Evolutionary conservation across 805 yeast species (phyloP), one percentile per base, ranked within the genome.

Genomic region (Blastobotrys terrestris): DNA sequence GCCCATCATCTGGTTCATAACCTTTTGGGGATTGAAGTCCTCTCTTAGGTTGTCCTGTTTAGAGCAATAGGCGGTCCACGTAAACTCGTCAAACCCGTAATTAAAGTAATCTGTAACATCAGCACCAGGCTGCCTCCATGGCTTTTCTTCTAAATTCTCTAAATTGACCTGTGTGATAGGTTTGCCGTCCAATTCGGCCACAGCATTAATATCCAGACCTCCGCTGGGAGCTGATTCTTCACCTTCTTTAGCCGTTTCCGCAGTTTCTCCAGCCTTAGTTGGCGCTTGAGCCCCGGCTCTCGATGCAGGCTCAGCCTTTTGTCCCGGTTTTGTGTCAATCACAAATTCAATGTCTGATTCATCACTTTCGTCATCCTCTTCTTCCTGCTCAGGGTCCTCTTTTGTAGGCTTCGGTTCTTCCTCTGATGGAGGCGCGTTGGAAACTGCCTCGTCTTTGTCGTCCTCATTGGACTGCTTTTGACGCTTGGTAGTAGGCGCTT

Each of bases 91-190:
- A 65, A 94, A 94, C 1, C 99, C 99, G 64, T 83, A 94, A 71
- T 94, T 94, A 76, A 94, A 94, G 69, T 90, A 95, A 68, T 94
- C 98, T 5, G 95, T 79, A 42, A 88, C 72, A 69, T 94, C 97
- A 2, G 96, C 96, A 40, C 98, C 99, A 1, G 98, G 97, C 58
- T 87, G 83, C 65, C 99, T 79, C 99, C 99, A 94, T 6, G 99
- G 99, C 71, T 95, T 95, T 59, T 90, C 96, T 58, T 87, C 89
- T 48, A 91, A 72, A 51, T 83, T 85, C 55, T 85, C 92, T 8
- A 92, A 76, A 55, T 87, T 85, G 11, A 92, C 76, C 59, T 85
- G 82, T 0, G 96, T 87, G 48, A 94, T 73, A 2, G 96, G 95
- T 60, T 80, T 77, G 2, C 96, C 97, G 49, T 90, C 85, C 55